phyloP scores from a whole-genome alignment of 2,329 filamentous ascomycete genomes.

The Aspergillus sp. region DNA sequence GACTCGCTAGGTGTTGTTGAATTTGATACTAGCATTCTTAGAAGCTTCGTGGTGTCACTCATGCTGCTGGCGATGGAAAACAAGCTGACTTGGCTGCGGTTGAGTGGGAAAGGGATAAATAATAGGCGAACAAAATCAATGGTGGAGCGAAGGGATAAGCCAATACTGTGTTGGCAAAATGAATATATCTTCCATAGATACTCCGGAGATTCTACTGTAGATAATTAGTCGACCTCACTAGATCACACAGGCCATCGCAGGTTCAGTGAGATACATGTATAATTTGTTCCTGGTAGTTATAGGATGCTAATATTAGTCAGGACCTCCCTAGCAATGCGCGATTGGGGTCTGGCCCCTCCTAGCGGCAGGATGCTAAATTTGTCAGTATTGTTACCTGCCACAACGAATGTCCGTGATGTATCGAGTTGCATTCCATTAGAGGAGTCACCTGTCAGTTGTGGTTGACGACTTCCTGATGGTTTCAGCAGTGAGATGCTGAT shows the following conservation, averaged over 20 bases:
- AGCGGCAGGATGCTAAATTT: constrained; percentile 12
- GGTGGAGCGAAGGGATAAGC: background rate
- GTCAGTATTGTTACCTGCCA: constrained; percentile 7
- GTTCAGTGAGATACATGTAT: constrained; percentile 4
- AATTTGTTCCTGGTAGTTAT: background rate
- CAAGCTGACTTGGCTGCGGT: background rate
- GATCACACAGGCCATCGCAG: background rate
- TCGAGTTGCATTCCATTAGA: constrained; percentile 5
- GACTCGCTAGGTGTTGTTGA: background rate
- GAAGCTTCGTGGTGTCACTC: background rate
- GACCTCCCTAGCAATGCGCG: constrained; percentile 7
- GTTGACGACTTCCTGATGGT: background rate
- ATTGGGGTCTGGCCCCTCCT: constrained; percentile 16
- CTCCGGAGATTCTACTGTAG: no score
- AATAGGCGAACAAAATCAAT: background rate
- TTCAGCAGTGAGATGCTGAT: background rate
- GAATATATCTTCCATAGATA: no score
- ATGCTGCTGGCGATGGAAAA: background rate
- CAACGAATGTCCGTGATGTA: constrained; percentile 3
- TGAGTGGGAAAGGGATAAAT: background rate
- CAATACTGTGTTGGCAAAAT: no score
- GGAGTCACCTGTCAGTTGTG: constrained; percentile 1
- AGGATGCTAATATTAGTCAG: constrained; percentile 6
- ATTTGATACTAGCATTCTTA: constrained; percentile 13
- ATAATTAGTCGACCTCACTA: background rate